A percentile compares a stretch with the other conserved stretches of the same genome.
These are phyloP conservation scores for Dalechampia spathulata DNA, from an alignment of 441 rosid species.

Conservation along the genomic window DNA sequence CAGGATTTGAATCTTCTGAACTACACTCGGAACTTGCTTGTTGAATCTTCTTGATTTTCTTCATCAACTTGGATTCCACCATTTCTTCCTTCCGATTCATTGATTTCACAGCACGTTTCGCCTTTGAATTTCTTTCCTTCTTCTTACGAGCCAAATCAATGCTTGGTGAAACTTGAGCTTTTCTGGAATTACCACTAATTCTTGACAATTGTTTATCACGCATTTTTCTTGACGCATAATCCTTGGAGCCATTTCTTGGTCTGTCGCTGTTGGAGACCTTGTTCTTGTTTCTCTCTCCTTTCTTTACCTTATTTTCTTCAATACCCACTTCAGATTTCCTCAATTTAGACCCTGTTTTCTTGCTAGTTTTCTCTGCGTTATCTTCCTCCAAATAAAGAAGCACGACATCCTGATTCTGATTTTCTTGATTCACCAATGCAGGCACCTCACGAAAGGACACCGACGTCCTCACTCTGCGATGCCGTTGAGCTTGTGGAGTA, in stretches of 20 bases:
- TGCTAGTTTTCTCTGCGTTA: conserved; percentile 17
- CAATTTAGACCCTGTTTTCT: conserved; percentile 10
- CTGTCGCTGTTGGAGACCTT: conserved; percentile 5
- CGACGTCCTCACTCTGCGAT: conserved; percentile 62
- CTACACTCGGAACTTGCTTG: conserved; percentile 17
- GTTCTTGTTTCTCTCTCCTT: conserved; percentile 10
- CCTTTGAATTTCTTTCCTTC: conserved; percentile 12
- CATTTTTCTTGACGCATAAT: conserved; percentile 32
- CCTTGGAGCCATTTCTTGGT: conserved; percentile 5
- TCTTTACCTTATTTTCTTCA: conserved; percentile 18
- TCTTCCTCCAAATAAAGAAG: conserved; percentile 40
- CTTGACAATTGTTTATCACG: conserved; percentile 20
- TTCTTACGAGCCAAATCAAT: conserved; percentile 11
- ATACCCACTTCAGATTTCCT: conserved; percentile 29
- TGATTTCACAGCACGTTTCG: conserved; percentile 19
- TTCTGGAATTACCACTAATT: conserved; percentile 19
- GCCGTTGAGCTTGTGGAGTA: conserved; percentile 21
- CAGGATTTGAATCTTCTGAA: conserved; percentile 42
- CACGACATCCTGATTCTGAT: conserved; percentile 29
- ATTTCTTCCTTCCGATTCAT: conserved; percentile 26
- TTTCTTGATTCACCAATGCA: conserved; percentile 14
- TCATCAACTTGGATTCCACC: conserved; percentile 25
- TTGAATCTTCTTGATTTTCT: conserved; percentile 25
- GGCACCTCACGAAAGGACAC: conserved; percentile 76
- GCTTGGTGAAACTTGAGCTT: conserved; percentile 25